These are phyloP conservation scores for Wickerhamomyces tratensis DNA, from an alignment of 805 yeast species.

Conservation along the genomic window DNA sequence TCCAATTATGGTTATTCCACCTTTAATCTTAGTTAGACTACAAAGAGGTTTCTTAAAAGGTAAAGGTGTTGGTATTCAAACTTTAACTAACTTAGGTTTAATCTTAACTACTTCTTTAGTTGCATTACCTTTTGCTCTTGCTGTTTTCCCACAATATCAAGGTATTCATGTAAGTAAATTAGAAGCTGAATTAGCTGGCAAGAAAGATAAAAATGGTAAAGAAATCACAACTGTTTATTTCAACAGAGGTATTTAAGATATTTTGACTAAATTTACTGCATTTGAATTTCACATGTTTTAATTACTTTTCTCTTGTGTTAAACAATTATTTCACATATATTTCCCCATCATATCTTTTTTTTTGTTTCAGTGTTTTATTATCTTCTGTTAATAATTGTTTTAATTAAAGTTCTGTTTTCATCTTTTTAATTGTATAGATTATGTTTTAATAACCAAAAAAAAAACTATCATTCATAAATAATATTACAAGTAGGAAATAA, in stretches of 20 bases:
- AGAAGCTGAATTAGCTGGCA: constrained; percentile 53
- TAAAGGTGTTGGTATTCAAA: constrained; percentile 55
- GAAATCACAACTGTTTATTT: constrained; percentile 59
- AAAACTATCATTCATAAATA: too few species aligned
- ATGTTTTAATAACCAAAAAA: too few species aligned
- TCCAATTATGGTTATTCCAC: constrained; percentile 96
- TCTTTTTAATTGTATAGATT: too few species aligned
- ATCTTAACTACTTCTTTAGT: constrained; percentile 78
- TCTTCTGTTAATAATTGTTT: too few species aligned
- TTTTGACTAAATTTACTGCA: not conserved
- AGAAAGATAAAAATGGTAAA: constrained; percentile 54
- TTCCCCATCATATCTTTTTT: too few species aligned
- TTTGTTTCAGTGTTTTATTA: too few species aligned
- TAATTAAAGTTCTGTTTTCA: too few species aligned
- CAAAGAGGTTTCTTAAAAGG: constrained; percentile 65
- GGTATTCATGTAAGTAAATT: constrained; percentile 44
- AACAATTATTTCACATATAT: too few species aligned
- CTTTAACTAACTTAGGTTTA: constrained; percentile 72
- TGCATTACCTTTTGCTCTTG: constrained; percentile 91
- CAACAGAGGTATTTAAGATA: constrained; percentile 78
- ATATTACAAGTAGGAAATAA: too few species aligned
- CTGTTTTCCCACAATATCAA: constrained; percentile 88
- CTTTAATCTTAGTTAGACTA: constrained; percentile 68
- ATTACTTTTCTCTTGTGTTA: too few species aligned
- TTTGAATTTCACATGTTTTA: not conserved